phyloP scores from a whole-genome alignment of 2,329 filamentous ascomycete genomes.

The Dendryphion nanum region DNA sequence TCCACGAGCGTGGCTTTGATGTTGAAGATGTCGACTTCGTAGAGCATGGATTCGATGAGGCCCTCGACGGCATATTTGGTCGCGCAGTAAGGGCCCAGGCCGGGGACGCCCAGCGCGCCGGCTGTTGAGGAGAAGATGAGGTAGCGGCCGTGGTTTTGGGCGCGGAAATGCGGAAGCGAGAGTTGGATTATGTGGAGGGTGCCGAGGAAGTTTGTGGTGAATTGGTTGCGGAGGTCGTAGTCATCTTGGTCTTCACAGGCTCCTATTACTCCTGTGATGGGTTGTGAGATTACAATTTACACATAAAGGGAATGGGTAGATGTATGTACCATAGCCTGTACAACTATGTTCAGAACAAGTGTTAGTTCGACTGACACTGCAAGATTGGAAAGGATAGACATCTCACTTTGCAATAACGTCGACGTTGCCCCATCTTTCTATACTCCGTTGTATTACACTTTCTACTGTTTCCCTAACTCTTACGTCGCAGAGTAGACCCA shows the following conservation, averaged over 20 bases:
- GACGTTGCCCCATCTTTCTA: conserved; percentile 74
- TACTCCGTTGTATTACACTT: conserved; percentile 66
- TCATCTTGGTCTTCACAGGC: conserved; percentile 97
- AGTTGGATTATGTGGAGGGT: conserved; percentile 90
- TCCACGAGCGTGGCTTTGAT: conserved; percentile 93
- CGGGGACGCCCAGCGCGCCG: conserved; percentile 89
- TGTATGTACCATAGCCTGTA: conserved; percentile 71
- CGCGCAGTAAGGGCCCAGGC: conserved; percentile 89
- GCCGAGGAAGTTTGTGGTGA: conserved; percentile 97
- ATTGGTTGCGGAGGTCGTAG: conserved; percentile 90
- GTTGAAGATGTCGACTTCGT: conserved; percentile 88
- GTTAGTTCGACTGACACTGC: conserved; percentile 3
- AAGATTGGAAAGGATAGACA: not conserved
- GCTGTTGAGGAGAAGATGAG: conserved; percentile 93
- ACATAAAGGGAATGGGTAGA: not conserved
- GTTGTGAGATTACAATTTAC: not conserved
- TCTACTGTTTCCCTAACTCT: conserved; percentile 76
- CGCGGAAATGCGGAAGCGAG: conserved; percentile 82
- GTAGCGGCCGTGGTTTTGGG: conserved; percentile 73
- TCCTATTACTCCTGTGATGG: conserved; percentile 65
- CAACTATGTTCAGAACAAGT: conserved; percentile 48
- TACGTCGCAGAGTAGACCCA: conserved; percentile 87
- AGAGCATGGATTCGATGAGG: conserved; percentile 92
- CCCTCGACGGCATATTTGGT: conserved; percentile 98
- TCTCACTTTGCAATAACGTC: conserved; percentile 79